These are phyloP conservation scores for Rhizopogon vesiculosus DNA, from an alignment of 768 basidiomycete genomes.

Conservation along the genomic window DNA sequence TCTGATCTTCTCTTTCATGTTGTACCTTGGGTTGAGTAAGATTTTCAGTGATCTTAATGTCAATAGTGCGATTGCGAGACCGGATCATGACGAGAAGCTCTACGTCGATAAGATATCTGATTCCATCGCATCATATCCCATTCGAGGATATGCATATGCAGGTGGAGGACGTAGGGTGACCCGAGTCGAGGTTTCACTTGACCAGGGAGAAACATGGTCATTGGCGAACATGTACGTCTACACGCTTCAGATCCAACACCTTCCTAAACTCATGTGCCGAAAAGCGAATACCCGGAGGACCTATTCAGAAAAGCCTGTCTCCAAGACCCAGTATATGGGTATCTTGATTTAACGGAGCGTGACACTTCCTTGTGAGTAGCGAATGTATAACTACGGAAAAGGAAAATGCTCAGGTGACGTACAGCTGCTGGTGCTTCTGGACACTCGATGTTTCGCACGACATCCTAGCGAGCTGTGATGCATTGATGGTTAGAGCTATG, in stretches of 20 bases:
- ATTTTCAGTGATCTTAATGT: constrained; percentile 53
- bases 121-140: constrained; percentile 26
- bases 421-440: constrained; percentile 60
- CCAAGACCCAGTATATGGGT: constrained; percentile 40
- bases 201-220: constrained; percentile 47
- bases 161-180: constrained; percentile 59
- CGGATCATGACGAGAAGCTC: constrained; percentile 49
- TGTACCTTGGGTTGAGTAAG: constrained; percentile 13
- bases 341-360: constrained; percentile 41
- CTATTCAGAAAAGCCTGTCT: constrained; percentile 34
- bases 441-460: constrained; percentile 30
- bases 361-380: constrained; percentile 43
- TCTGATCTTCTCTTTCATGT: not conserved
- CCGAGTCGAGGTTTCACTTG: constrained; percentile 53
- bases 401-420: not conserved
- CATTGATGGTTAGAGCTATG: constrained; percentile 47
- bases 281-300: constrained; percentile 48
- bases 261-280: not conserved
- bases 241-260: not conserved
- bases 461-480: constrained; percentile 29
- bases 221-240: constrained; percentile 32
- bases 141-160: constrained; percentile 57
- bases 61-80: constrained; percentile 52
- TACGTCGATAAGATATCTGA: constrained; percentile 5
- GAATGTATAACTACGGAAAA: not conserved